Conservation (phyloP, 345 rosid genomes). For the Lepidium sativum region DNA sequence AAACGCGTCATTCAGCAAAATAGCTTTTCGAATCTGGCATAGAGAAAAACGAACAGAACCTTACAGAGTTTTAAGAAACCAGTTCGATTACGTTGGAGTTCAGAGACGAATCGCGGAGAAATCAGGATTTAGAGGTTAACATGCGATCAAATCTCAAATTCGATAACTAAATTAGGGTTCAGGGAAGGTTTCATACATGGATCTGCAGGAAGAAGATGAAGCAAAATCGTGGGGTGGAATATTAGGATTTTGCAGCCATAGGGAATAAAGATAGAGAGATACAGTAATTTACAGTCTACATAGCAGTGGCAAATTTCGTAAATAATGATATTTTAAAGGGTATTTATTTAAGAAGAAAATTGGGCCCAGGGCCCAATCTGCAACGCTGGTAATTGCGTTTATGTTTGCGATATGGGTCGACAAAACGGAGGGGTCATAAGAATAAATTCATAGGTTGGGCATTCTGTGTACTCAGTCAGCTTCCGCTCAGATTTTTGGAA, state of each 20-base stretch:
- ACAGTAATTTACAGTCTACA: conserved; percentile 7
- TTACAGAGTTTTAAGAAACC: background rate
- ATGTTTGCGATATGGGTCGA: too few relatives aligned
- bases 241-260: conserved; percentile 22
- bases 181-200: conserved; percentile 2
- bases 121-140: background rate
- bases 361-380: background rate
- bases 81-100: conserved; percentile 3
- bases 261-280: conserved; percentile 9
- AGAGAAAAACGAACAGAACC: conserved; percentile 13
- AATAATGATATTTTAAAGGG: background rate
- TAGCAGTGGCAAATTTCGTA: conserved; percentile 31
- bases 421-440: too few relatives aligned
- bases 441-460: background rate
- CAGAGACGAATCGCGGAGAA: conserved; percentile 9
- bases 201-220: conserved; percentile 11
- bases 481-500: too few relatives aligned
- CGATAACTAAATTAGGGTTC: conserved; percentile 14
- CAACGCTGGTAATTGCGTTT: background rate
- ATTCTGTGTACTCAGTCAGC: too few relatives aligned
- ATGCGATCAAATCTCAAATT: background rate
- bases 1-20: background rate
- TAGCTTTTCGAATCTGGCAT: background rate
- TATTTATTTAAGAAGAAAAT: background rate
- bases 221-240: background rate